Base-by-base conservation (phyloP, 192 early-diverging fungal species). In the Diversispora epigaea region DNA sequence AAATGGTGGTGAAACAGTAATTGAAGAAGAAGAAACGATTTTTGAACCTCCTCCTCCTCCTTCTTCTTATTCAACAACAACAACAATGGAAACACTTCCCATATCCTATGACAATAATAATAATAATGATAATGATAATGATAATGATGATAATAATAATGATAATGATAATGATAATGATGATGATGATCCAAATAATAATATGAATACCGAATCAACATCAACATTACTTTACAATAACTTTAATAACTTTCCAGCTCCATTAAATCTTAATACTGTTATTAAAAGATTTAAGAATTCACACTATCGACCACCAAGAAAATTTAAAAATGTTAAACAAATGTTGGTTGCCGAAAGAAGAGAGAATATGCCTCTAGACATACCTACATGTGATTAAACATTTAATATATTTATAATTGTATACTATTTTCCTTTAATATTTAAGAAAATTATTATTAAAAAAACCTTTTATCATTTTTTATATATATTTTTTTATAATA, bases 251-350 rank as follows among this genome's bases (percentile, higher is more conserved):
- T 67, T 67, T 67, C 45, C 65, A 44, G 17, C 57, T 17, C 71
- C 71, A 15, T 19, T 40, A 25, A 73, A 73, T 62, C 58, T 73
- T 49, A n/a, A 73, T 49, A n/a, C 21, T 46, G 57, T 61, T 19
- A 5, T 6, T 25, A 90, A 88, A 70, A 88, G 91, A n/a, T 95
- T 94, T 84, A 95, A 94, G 77, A 91, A 82, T 73, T 52, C 85
- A 39, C 82, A 81, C 39, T 93, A 90, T 81, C 80, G 80, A 63
- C 78, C 87, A 32, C 77, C 88, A 12, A 90, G 90, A 45, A 91
- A 91, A 78, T 88, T 84, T 78, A 93, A 89, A 78, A 92, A 91
- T 63, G 80, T 96, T 68, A 94, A 94, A 70, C 94, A 96, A 80
- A 88, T 96, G 11, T 79, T 93, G 4, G 79, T 90, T 4, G 78